Evolutionary conservation across 768 basidiomycete species (phyloP).

Genomic region (Flagelloscypha sp.): DNA sequence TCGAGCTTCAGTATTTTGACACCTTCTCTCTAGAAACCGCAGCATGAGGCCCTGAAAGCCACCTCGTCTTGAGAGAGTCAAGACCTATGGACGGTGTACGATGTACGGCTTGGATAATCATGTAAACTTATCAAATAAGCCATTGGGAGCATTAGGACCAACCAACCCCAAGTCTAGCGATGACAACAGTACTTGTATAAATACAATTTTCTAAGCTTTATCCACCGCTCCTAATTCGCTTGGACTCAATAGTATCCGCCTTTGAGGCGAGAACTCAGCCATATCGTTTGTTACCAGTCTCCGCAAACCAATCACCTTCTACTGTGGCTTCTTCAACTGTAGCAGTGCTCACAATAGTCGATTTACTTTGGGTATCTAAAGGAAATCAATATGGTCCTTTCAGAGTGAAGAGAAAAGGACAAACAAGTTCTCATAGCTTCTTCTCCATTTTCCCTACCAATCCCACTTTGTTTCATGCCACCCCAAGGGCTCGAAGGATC

Average conservation of each 20-base stretch:
- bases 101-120: too few relatives aligned
- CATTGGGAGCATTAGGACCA: too few relatives aligned
- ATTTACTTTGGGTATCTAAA: constrained; percentile 79
- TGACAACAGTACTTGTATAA: constrained; percentile 6
- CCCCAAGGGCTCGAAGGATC: constrained; percentile 90
- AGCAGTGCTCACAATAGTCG: constrained; percentile 69
- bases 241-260: too few relatives aligned
- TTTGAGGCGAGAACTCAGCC: too few relatives aligned
- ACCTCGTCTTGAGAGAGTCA: too few relatives aligned
- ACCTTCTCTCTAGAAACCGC: too few relatives aligned
- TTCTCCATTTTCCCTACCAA: constrained; percentile 78
- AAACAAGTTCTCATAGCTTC: constrained; percentile 75
- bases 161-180: too few relatives aligned
- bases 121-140: too few relatives aligned
- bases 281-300: constrained; percentile 46
- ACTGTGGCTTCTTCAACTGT: constrained; percentile 46
- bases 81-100: too few relatives aligned
- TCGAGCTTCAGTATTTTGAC: too few relatives aligned
- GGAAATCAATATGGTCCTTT: constrained; percentile 1
- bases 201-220: too few relatives aligned
- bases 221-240: constrained; percentile 2
- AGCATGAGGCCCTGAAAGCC: too few relatives aligned
- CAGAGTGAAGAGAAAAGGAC: constrained; percentile 17
- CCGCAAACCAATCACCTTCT: constrained; percentile 75
- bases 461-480: constrained; percentile 85